phyloP scores from a whole-genome alignment of 1,284 basidiomycete species.

The Ganoderma lucidum region DNA sequence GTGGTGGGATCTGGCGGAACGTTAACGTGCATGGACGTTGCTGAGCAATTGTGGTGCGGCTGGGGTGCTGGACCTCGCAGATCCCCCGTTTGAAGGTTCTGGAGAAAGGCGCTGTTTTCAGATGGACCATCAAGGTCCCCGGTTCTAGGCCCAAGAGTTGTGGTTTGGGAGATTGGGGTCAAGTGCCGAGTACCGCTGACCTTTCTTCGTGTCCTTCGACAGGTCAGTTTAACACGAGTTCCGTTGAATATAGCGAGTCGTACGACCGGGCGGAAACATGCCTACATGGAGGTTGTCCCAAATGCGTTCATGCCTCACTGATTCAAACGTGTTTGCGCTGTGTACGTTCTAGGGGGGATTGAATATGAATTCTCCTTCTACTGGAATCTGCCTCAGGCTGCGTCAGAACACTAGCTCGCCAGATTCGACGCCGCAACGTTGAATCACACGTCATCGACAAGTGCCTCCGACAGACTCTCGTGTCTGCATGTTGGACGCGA shows the following conservation, averaged over 20 bases:
- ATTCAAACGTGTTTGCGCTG: background rate
- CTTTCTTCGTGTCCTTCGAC: background rate
- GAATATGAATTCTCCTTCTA: background rate
- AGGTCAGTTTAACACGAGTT: background rate
- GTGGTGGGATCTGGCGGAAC: background rate
- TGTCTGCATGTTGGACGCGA: constrained; percentile 5
- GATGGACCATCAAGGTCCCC: background rate
- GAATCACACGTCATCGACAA: background rate
- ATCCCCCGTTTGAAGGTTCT: background rate
- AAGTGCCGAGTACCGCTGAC: background rate
- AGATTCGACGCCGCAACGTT: background rate
- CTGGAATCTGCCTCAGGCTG: constrained; percentile 33
- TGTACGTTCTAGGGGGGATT: background rate
- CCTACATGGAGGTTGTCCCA: no score
- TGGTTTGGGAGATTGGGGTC: background rate
- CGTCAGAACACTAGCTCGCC: constrained; percentile 15
- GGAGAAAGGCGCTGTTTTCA: background rate
- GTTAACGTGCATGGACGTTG: no score
- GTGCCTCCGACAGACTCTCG: background rate
- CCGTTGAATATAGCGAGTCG: background rate
- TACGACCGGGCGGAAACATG: no score
- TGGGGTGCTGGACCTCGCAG: background rate
- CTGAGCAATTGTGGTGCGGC: no score
- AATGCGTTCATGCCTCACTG: background rate
- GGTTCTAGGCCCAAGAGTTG: background rate